Evolutionary conservation across 805 yeast genomes (phyloP), one percentile per base, ranked within the genome.

Genomic region (Starmerella geochares): DNA sequence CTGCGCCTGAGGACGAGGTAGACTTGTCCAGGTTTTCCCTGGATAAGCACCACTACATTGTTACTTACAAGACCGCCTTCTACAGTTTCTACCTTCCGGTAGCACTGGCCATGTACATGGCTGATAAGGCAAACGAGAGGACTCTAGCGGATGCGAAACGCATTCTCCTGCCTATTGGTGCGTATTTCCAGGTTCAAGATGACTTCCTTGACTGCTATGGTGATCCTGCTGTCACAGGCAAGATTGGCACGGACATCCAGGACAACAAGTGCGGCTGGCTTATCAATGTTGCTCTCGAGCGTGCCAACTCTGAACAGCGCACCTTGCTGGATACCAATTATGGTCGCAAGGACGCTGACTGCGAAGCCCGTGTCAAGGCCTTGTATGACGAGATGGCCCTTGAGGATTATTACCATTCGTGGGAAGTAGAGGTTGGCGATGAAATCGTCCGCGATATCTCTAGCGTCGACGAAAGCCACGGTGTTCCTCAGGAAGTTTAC

Each of bases 211-310:
- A 92, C 69, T 86, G 96, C 68, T 92, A 86, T 64, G 99, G 98
- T 58, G 86, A 90, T 61, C 96, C 98, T 38, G 94, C 85, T 65
- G 86, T 90, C 63, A 92, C 88, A 64, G 99, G 99, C 56, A 92
- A 92, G 75, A 86, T 92, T 60, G 99, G 99, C 59, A 92, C 98
- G 53, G 99, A 92, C 67, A 92, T 92, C 64, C 84, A 84, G 71
- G 99, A 92, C 70, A 92, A 92, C 78, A 92, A 92, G 70, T 92
- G 99, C 70, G 84, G 96, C 39, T 92, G 99, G 99, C 80, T 92
- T 49, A 77, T 92, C 62, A 92, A 92, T 74, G 84, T 86, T 60
- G 98, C 98, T 7, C 77, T 92, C 61, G 76, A 81, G 65, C 71
- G 80, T 58, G 90, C 78, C 47, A 74, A 77, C 24, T 78, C 86